A percentile compares a stretch with the other conserved stretches of the same genome.
phyloP scores from a whole-genome alignment of 768 basidiomycete species.

The Antrodiella citrinella region DNA sequence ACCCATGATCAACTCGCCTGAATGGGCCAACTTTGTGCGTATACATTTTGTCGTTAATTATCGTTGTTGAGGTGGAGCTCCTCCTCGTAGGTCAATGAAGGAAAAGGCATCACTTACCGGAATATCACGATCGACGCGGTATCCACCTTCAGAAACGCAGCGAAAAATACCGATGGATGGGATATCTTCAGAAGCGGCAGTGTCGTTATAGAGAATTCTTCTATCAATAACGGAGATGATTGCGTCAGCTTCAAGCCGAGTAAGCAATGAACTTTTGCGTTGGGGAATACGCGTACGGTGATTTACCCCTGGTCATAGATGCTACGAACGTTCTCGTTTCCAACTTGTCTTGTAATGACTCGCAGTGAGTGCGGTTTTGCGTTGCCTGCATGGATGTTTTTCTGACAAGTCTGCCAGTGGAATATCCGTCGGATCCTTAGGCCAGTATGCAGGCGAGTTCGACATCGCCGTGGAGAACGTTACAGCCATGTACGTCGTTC shows the following conservation, averaged over 20 bases:
- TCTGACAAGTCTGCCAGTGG: slow-evolving; percentile 27
- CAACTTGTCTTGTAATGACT: slow-evolving; percentile 49
- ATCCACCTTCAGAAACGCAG: slow-evolving; percentile 33
- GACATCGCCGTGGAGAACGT: slow-evolving; percentile 63
- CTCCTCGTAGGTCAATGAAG: slow-evolving; percentile 26
- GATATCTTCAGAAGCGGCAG: slow-evolving; percentile 50
- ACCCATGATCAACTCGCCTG: slow-evolving; percentile 39
- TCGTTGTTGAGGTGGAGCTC: not conserved
- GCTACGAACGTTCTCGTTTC: slow-evolving; percentile 49
- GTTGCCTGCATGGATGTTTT: not conserved
- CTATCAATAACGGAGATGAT: slow-evolving; percentile 48
- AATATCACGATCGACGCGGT: slow-evolving; percentile 38
- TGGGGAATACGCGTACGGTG: not conserved
- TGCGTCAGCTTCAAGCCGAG: slow-evolving; percentile 55
- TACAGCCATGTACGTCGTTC: slow-evolving; percentile 32
- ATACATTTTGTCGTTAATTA: not conserved
- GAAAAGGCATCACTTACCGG: slow-evolving; percentile 33
- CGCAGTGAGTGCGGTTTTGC: slow-evolving; percentile 32
- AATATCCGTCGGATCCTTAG: slow-evolving; percentile 52
- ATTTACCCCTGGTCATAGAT: slow-evolving; percentile 16
- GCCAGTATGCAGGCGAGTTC: slow-evolving; percentile 38
- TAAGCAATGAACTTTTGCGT: slow-evolving; percentile 13
- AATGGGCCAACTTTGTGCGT: slow-evolving; percentile 43
- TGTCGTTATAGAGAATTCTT: slow-evolving; percentile 38
- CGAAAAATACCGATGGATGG: slow-evolving; percentile 57